Base-by-base conservation (phyloP, 140 eudicot species). In the Erigeron philadelphicus region DNA sequence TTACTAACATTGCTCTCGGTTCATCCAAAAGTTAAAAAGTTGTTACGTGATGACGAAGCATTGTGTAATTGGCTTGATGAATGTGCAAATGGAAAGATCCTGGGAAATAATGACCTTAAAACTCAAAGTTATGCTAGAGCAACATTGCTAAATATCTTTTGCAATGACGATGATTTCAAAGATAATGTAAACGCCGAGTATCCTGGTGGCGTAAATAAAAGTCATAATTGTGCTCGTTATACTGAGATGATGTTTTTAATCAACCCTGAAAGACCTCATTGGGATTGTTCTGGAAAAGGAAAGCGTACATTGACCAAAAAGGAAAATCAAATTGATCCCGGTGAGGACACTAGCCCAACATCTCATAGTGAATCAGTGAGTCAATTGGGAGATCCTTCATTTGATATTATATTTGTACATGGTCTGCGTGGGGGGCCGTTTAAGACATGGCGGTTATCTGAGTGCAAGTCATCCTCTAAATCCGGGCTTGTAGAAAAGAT, bases 401-500 rank as follows among this genome's bases (percentile, higher is more conserved):
- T 92, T 35, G 96, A 92, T 84, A 75, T 92, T 43, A 79, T 92
- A 46, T 92, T 88, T 79, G 90, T 92, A 64, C 98, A 92, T 76
- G 98, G 98, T 64, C 75, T 92, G 53, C 96, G 93, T 66, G 96
- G 96, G 52, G 98, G 96, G 55, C 96, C 98, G 15, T 88, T 86
- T 72, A 92, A 88, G 76, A 84, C 90, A 7, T 92, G 96, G 98
- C 89, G 98, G 73, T 70, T 92, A 75, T 81, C 95, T 21, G 96
- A 88, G 58, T 87, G 86, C 80, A 92, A 92, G 80, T 86, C 88
- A n/a, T 92, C 98, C 12, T 88, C 95, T n/a, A 88, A 92, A 78
- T 92, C 98, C 61, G 96, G 98, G 64, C 96, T 92, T 15, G 96
- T 90, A 47, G 98, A 92, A 81, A 92, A 92, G 83, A 92, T 92